Evolutionary conservation across 1,284 basidiomycete species (phyloP).

Genomic region (Sparassis latifolia): DNA sequence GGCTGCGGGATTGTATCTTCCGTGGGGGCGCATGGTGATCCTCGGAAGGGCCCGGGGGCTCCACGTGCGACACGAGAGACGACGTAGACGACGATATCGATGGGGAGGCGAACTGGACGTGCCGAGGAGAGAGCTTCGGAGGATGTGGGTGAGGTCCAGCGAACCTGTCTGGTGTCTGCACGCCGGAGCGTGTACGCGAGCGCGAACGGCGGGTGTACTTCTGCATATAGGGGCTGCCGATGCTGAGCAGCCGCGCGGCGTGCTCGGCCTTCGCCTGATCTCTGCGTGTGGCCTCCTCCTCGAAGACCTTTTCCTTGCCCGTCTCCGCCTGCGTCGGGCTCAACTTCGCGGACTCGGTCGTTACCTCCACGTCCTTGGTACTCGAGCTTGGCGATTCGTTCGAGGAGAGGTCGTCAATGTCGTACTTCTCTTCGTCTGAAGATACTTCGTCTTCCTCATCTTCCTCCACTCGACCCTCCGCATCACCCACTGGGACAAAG

Average conservation of each 20-base stretch:
- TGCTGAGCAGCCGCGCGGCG: conserved; percentile 29
- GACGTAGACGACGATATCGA: conserved; percentile 30
- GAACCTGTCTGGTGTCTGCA: conserved; percentile 75
- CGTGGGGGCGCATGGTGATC: conserved; percentile 37
- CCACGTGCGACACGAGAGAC: conserved; percentile 24
- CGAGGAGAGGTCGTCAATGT: conserved; percentile 81
- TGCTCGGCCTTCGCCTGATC: conserved; percentile 21
- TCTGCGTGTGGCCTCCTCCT: conserved; percentile 8
- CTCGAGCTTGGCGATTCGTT: conserved; percentile 20
- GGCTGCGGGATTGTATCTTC: conserved; percentile 34
- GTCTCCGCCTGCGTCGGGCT: conserved; percentile 31
- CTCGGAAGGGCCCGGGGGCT: conserved; percentile 41
- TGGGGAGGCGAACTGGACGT: conserved; percentile 42
- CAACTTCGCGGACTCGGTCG: conserved; percentile 10
- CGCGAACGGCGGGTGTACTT: conserved; percentile 33
- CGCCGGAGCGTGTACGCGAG: conserved; percentile 45
- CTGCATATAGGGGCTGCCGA: conserved; percentile 28
- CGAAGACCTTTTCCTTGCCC: conserved; percentile 25
- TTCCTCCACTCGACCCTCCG: conserved; percentile 34
- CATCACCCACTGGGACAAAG: conserved; percentile 40
- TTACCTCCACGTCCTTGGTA: neutral
- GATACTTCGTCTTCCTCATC: conserved; percentile 42
- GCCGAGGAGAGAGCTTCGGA: conserved; percentile 44
- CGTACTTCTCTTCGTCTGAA: conserved; percentile 67
- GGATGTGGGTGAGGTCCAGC: conserved; percentile 58